Percentiles rank a stretch among this genome's conserved stretches.
These are phyloP conservation scores for Yamadazyma spencermartinsiae DNA, from an alignment of 1,139 yeast genomes.

Conservation along the genomic window DNA sequence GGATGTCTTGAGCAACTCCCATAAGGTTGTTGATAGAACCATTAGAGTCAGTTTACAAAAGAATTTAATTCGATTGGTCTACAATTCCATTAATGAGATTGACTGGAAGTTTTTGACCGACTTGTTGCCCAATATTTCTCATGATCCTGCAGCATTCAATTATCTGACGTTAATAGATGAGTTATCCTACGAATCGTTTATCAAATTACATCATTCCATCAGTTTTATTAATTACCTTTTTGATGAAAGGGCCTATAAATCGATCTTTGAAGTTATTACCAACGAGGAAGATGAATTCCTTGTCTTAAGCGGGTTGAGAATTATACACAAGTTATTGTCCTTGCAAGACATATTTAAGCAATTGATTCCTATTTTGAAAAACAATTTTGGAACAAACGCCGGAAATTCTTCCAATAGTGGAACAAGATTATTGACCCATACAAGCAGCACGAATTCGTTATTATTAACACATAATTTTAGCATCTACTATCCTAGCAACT, in stretches of 20 bases:
- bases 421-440: constrained; percentile 7
- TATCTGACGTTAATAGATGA: constrained; percentile 21
- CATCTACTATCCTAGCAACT: constrained; percentile 47
- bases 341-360: constrained; percentile 47
- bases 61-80: constrained; percentile 52
- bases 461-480: constrained; percentile 21
- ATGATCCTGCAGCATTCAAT: constrained; percentile 46
- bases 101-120: constrained; percentile 63
- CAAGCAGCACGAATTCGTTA: constrained; percentile 21
- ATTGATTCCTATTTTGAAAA: constrained; percentile 30
- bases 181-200: constrained; percentile 33
- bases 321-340: constrained; percentile 51
- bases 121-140: constrained; percentile 27
- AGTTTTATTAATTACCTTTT: constrained; percentile 63
- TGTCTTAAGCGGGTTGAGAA: constrained; percentile 32
- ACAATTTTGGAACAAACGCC: constrained; percentile 13
- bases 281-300: constrained; percentile 53
- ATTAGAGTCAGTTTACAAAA: constrained; percentile 52
- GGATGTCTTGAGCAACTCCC: constrained; percentile 60
- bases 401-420: not conserved
- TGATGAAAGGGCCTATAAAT: constrained; percentile 54
- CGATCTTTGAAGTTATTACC: constrained; percentile 53
- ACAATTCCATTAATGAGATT: constrained; percentile 54
- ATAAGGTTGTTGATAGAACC: constrained; percentile 24
- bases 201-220: constrained; percentile 68